Evolutionary conservation across 164 flowering plant species (phyloP).

Genomic region (Vitis cinerea): DNA sequence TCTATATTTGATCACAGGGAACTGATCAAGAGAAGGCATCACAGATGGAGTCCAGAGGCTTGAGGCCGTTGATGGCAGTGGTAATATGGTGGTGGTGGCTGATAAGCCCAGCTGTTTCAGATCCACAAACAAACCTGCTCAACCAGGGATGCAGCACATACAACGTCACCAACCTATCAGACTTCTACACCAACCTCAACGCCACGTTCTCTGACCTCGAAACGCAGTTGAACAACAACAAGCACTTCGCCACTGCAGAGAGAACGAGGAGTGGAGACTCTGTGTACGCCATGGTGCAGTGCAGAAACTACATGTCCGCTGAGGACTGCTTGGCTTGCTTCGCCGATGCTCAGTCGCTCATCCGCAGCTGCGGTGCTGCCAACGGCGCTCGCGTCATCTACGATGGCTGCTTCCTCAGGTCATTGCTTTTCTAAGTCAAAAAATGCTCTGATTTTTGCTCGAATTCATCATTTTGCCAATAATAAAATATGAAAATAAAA

Average conservation of each 20-base stretch:
- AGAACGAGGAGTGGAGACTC: slow-evolving; percentile 23
- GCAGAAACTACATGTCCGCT: slow-evolving; percentile 39
- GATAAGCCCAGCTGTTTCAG: neutral
- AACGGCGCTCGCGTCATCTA: slow-evolving; percentile 42
- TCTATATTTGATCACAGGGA: too few species aligned
- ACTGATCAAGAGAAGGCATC: too few species aligned
- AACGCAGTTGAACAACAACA: slow-evolving; percentile 4
- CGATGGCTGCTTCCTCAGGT: slow-evolving; percentile 61
- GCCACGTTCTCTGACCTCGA: slow-evolving; percentile 21
- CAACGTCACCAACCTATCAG: slow-evolving; percentile 16
- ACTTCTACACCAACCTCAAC: slow-evolving; percentile 26
- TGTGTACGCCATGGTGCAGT: slow-evolving; percentile 43
- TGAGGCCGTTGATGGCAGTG: neutral
- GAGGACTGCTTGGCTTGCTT: slow-evolving; percentile 44
- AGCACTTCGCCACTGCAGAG: slow-evolving; percentile 37
- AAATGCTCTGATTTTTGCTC: too few species aligned
- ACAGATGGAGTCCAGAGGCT: too few species aligned
- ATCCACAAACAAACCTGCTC: slow-evolving; percentile 24
- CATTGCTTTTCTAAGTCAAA: neutral
- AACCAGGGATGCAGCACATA: slow-evolving; percentile 33
- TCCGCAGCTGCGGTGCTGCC: slow-evolving; percentile 40
- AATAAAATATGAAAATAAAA: too few species aligned
- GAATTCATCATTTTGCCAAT: too few species aligned
- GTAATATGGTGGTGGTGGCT: too few species aligned
- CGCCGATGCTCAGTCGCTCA: slow-evolving; percentile 21